phyloP scores from a whole-genome alignment of 2,329 filamentous ascomycete genomes.

The Colletotrichum nymphaeae region DNA sequence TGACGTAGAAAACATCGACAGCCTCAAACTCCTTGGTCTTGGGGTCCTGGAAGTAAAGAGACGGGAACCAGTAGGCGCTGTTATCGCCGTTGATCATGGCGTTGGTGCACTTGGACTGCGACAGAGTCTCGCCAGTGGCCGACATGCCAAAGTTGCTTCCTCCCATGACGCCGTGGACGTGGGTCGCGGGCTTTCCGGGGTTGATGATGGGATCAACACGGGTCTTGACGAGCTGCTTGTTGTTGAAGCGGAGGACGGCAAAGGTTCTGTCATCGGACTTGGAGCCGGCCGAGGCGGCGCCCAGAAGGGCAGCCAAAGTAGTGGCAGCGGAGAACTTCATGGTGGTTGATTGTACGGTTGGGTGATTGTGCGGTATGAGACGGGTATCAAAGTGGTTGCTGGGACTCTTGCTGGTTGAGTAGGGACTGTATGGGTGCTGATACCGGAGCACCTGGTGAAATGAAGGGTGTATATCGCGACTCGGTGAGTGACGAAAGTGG shows the following conservation, averaged over 20 bases:
- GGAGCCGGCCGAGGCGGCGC: slow-evolving; percentile 49
- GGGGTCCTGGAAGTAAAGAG: slow-evolving; percentile 75
- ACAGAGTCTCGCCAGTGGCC: slow-evolving; percentile 70
- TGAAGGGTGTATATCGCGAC: slow-evolving; percentile 38
- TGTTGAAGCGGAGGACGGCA: slow-evolving; percentile 78
- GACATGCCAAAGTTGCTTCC: slow-evolving; percentile 74
- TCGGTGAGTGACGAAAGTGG: slow-evolving; percentile 35
- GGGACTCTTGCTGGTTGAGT: slow-evolving; percentile 18
- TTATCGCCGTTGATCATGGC: slow-evolving; percentile 76
- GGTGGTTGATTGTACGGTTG: slow-evolving; percentile 11
- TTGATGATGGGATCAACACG: slow-evolving; percentile 76
- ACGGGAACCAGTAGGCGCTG: slow-evolving; percentile 83
- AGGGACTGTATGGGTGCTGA: slow-evolving; percentile 41
- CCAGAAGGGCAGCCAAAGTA: slow-evolving; percentile 48
- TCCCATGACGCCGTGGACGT: slow-evolving; percentile 79
- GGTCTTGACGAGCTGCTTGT: slow-evolving; percentile 70
- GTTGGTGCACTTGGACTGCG: slow-evolving; percentile 75
- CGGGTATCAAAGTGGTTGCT: slow-evolving; percentile 7
- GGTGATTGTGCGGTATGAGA: not conserved
- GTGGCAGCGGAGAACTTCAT: slow-evolving; percentile 52
- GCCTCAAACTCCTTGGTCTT: slow-evolving; percentile 71
- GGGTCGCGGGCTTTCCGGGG: slow-evolving; percentile 67
- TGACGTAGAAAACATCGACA: slow-evolving; percentile 78
- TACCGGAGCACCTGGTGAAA: slow-evolving; percentile 48
- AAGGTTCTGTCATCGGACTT: slow-evolving; percentile 63